phyloP scores from a whole-genome alignment of 805 yeast genomes.

The Metschnikowia cubensis region DNA sequence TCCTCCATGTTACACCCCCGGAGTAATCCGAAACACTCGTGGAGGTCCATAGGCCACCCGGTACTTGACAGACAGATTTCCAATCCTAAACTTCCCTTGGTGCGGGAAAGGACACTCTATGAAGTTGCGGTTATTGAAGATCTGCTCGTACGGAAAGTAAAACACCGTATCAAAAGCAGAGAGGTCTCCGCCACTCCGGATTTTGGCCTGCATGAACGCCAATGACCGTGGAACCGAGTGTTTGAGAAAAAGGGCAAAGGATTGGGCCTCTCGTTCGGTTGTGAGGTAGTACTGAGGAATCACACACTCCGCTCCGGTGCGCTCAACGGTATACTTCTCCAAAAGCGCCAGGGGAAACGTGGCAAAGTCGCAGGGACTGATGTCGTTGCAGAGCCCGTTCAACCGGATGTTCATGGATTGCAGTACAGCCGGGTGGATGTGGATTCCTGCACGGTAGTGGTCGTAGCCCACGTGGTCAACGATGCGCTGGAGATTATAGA shows the following conservation, averaged over 20 bases:
- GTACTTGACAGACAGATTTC: too few relatives aligned
- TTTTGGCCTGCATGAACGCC: neutral
- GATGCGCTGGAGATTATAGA: conserved; percentile 7
- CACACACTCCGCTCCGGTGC: conserved; percentile 8
- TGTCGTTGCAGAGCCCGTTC: conserved; percentile 6
- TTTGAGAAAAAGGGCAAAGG: neutral
- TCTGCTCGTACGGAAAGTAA: neutral
- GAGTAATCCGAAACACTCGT: too few relatives aligned
- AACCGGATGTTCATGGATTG: conserved; percentile 3
- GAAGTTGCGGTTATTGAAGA: conserved; percentile 1
- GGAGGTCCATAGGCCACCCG: too few relatives aligned
- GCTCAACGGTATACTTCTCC: conserved; percentile 3
- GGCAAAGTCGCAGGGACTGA: conserved; percentile 12
- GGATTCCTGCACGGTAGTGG: conserved; percentile 11
- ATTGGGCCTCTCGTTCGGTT: conserved; percentile 6
- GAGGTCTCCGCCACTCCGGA: neutral
- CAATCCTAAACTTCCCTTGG: too few relatives aligned
- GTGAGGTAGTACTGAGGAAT: conserved; percentile 13
- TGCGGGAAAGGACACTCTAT: neutral
- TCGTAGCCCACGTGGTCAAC: conserved; percentile 10
- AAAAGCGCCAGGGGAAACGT: conserved; percentile 10
- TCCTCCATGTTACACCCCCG: too few relatives aligned
- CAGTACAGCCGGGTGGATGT: neutral
- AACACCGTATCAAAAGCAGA: neutral
- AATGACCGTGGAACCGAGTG: neutral